These are phyloP conservation scores for Cercospora brassicicola DNA, from an alignment of 2,329 filamentous ascomycete genomes.

Conservation along the genomic window DNA sequence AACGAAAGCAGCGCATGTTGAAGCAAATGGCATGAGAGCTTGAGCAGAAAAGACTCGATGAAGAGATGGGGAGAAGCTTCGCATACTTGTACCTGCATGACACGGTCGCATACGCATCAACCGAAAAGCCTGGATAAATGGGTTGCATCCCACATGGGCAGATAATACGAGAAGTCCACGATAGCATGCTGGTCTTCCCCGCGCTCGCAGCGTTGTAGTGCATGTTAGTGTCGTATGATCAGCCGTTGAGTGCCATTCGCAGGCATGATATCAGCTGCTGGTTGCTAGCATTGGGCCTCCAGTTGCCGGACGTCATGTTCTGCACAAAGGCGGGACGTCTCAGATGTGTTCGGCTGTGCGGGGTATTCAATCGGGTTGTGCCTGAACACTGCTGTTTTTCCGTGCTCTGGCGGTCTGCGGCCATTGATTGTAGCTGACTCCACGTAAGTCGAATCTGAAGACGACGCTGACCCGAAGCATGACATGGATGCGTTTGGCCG, in stretches of 20 bases:
- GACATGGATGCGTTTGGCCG: too few relatives aligned
- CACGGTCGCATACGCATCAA: not conserved
- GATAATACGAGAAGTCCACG: not conserved
- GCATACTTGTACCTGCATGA: constrained; percentile 25
- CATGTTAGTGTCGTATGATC: not conserved
- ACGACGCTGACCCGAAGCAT: too few relatives aligned
- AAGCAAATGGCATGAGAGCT: not conserved
- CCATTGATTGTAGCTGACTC: not conserved
- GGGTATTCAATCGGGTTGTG: not conserved
- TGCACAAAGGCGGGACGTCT: not conserved
- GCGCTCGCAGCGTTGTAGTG: constrained; percentile 2
- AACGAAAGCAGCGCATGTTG: not conserved
- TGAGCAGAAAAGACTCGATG: not conserved
- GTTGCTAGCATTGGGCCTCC: not conserved
- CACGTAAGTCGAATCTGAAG: not conserved
- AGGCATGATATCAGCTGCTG: not conserved
- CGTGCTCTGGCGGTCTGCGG: not conserved
- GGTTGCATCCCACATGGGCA: not conserved
- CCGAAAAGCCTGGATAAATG: not conserved
- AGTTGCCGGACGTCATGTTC: not conserved
- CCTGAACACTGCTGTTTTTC: not conserved
- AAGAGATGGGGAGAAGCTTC: not conserved
- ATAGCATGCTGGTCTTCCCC: constrained; percentile 2
- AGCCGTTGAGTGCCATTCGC: not conserved
- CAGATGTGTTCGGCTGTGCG: not conserved